A percentile compares a stretch with the other conserved stretches of the same genome.
phyloP scores from a whole-genome alignment of 306 rosid genomes.

The Cucurbita pepo region DNA sequence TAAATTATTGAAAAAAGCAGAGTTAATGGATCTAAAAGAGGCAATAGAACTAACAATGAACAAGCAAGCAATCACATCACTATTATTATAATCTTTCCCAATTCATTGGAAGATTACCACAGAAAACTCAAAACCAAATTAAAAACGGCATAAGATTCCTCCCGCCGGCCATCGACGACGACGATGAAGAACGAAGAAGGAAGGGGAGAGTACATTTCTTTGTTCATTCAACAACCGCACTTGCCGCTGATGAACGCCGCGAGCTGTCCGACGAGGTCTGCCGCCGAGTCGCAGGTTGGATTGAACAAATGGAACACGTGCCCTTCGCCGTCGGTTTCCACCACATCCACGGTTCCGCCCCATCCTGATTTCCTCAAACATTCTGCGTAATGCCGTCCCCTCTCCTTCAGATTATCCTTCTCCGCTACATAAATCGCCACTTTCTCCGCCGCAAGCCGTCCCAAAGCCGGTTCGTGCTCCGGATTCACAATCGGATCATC shows the following conservation, averaged over 20 bases:
- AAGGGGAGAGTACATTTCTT: too few relatives aligned
- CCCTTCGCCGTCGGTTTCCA: constrained; percentile 28
- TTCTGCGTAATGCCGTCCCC: constrained; percentile 37
- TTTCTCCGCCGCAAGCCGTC: constrained; percentile 9
- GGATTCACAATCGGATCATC: constrained; percentile 57
- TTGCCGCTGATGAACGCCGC: constrained; percentile 10
- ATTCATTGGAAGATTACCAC: too few relatives aligned
- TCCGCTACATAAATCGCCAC: background rate
- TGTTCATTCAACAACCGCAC: background rate
- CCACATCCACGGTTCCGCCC: constrained; percentile 26
- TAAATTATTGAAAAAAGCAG: too few relatives aligned
- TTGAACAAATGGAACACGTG: background rate
- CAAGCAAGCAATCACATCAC: too few relatives aligned
- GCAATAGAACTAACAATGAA: too few relatives aligned
- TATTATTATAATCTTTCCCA: too few relatives aligned
- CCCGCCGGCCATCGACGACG: too few relatives aligned
- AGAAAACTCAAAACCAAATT: too few relatives aligned
- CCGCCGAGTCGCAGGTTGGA: background rate
- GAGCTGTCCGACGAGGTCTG: constrained; percentile 13
- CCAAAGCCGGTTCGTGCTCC: constrained; percentile 36
- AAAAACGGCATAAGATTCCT: too few relatives aligned
- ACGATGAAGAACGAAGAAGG: too few relatives aligned
- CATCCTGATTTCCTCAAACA: constrained; percentile 30
- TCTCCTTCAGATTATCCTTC: constrained; percentile 30
- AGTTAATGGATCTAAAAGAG: too few relatives aligned